Base-by-base conservation (phyloP, 345 rosid species). In the Salix suchowensis region DNA sequence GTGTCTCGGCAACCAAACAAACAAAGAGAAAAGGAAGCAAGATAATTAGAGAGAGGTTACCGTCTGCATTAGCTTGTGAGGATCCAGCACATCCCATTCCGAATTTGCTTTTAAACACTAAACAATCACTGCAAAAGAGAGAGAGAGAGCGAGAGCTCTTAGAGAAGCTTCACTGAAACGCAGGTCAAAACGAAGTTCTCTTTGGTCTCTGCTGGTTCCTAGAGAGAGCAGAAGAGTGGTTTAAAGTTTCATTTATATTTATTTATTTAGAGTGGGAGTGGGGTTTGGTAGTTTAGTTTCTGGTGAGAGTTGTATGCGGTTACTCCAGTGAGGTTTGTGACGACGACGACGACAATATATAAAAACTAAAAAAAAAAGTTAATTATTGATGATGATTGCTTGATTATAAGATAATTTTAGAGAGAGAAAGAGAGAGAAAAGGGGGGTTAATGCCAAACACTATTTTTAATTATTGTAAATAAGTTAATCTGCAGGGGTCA, bases 71-170 rank as follows among this genome's bases (percentile, higher is more conserved):
- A 28, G 89, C 81, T 77, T 83, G 92, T 44, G 93, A 83, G n/a
- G 97, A 92, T 87, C 91, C 93, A 79, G 84, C 89, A 79, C 95
- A 92, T 71, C 95, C 97, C 97, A 92, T 92, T 77, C 39, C 75
- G 46, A 65, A 13, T 21, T 34, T 44, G 26, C 74, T 32, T 18
- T 1, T 32, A 37, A 50, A 24, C 24, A 2, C n/a, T 28, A 36
- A 4, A 54, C 21, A 54, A 19, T 10, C 14, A 10, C 61, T 14
- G 7, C 14, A 28, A 23, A 1, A 42, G 6, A 23, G 21, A 37
- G 36, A 39, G 67, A 60, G 12, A 60, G 28, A 24, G 24, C 12
- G 68, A 65, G 39, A 0, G 37, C 68, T 65, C 40, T 13, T 18
- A 50, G 40, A 32, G 73, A 68, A 76, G 6, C 74, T 75, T 78